These are phyloP conservation scores for Verticillium nonalfalfae DNA, from an alignment of 2,329 filamentous ascomycete species.

Conservation along the genomic window DNA sequence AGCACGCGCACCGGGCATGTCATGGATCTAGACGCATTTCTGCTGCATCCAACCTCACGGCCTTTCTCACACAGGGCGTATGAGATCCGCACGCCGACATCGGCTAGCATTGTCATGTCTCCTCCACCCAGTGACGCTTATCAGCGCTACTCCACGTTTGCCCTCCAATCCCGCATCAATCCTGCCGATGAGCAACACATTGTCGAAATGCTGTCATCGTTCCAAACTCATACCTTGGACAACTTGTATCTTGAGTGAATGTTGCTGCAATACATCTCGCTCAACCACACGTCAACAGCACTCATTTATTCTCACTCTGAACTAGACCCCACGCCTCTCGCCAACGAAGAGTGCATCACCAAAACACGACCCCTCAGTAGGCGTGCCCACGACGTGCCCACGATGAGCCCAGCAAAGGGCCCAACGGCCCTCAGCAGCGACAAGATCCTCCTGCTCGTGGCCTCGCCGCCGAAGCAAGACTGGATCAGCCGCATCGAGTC, in stretches of 20 bases:
- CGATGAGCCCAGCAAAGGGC: background rate
- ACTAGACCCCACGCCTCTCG: background rate
- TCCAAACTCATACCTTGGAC: background rate
- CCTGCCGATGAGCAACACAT: background rate
- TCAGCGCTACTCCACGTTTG: background rate
- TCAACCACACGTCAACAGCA: background rate
- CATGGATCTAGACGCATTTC: too few species aligned
- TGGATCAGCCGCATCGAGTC: slow-evolving; percentile 27
- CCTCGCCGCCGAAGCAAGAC: slow-evolving; percentile 18
- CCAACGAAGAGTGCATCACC: background rate
- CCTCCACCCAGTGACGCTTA: background rate
- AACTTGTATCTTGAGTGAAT: too few species aligned
- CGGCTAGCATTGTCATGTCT: background rate
- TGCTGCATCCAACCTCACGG: background rate
- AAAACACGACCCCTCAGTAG: background rate
- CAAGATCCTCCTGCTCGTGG: slow-evolving; percentile 30
- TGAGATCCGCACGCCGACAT: background rate
- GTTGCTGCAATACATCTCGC: too few species aligned
- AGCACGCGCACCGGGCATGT: too few species aligned
- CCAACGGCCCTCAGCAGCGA: slow-evolving; percentile 23
- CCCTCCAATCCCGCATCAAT: background rate
- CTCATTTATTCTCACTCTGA: background rate
- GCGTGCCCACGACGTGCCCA: background rate
- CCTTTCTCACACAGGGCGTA: background rate
- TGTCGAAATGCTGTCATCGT: background rate